A percentile compares a stretch with the other conserved stretches of the same genome.
These are phyloP conservation scores for Eutrema salsugineum DNA, from an alignment of 441 rosid species.

Conservation along the genomic window DNA sequence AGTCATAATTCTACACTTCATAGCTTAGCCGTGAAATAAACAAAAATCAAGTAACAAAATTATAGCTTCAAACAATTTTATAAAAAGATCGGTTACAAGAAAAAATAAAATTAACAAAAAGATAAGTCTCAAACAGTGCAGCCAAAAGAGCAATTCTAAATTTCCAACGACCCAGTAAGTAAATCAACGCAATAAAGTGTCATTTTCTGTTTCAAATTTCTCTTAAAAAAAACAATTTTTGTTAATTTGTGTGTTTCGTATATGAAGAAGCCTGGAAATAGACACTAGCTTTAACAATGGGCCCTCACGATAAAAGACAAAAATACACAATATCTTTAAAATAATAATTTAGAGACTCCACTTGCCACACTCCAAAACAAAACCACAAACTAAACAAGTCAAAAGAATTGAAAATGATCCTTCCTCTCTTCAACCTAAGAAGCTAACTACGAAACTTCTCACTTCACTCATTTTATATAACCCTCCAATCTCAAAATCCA, in stretches of 20 bases:
- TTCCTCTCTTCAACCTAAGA: slow-evolving; percentile 19
- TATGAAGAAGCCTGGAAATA: not conserved
- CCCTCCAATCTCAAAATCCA: not conserved
- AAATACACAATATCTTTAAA: not conserved
- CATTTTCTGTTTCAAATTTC: not conserved
- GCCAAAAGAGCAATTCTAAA: too few relatives aligned
- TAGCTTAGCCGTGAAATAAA: not conserved
- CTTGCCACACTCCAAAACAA: slow-evolving; percentile 7
- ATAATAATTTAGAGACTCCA: slow-evolving; percentile 6
- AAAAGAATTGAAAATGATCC: slow-evolving; percentile 6
- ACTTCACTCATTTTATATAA: slow-evolving; percentile 11
- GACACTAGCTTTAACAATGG: not conserved
- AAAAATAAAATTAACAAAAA: too few relatives aligned
- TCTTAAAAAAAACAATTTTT: not conserved
- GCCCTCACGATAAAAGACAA: not conserved
- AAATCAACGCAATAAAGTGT: too few relatives aligned
- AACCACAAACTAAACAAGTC: not conserved
- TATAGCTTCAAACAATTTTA: not conserved
- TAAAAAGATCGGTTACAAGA: too few relatives aligned
- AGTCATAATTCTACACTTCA: not conserved
- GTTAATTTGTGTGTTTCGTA: not conserved
- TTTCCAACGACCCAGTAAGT: too few relatives aligned
- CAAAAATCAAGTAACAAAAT: not conserved
- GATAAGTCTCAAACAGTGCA: too few relatives aligned
- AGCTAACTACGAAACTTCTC: slow-evolving; percentile 21